phyloP scores from a whole-genome alignment of 176 grass and related monocot genomes.

The Aegilops tauschii region DNA sequence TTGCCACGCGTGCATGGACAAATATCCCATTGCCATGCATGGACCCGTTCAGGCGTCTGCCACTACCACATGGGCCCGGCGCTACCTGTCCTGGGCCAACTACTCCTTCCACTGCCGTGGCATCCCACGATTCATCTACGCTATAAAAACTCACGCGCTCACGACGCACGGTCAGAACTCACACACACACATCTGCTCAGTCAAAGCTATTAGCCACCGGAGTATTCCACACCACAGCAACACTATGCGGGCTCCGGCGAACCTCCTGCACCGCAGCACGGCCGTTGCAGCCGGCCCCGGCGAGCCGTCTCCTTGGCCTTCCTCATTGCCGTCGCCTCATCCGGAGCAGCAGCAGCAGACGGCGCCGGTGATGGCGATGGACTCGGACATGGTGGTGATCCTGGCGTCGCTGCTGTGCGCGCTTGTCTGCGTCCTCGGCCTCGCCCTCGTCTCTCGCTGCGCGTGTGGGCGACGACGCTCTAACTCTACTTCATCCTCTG shows the following conservation, averaged over 20 bases:
- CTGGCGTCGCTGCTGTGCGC: slow-evolving; percentile 56
- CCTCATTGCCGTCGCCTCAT: not conserved
- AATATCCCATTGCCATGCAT: no score
- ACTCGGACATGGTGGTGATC: slow-evolving; percentile 62
- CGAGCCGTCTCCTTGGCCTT: not conserved
- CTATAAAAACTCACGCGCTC: no score
- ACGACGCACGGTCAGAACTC: not conserved
- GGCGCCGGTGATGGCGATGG: slow-evolving; percentile 17
- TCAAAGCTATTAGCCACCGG: not conserved
- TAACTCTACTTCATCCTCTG: not conserved
- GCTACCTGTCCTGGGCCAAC: no score
- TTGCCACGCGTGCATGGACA: no score
- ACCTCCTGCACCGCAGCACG: not conserved
- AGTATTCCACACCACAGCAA: no score
- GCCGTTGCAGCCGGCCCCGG: not conserved
- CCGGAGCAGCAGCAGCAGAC: not conserved
- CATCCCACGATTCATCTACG: no score
- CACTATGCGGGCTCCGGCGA: not conserved
- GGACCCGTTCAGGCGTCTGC: no score
- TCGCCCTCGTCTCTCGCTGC: slow-evolving; percentile 42
- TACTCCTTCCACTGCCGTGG: no score
- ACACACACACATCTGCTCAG: not conserved
- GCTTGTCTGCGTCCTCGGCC: slow-evolving; percentile 57
- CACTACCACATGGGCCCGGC: no score
- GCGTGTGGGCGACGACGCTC: not conserved